phyloP scores from a whole-genome alignment of 805 yeast species.

The Suhomyces canberraensis region DNA sequence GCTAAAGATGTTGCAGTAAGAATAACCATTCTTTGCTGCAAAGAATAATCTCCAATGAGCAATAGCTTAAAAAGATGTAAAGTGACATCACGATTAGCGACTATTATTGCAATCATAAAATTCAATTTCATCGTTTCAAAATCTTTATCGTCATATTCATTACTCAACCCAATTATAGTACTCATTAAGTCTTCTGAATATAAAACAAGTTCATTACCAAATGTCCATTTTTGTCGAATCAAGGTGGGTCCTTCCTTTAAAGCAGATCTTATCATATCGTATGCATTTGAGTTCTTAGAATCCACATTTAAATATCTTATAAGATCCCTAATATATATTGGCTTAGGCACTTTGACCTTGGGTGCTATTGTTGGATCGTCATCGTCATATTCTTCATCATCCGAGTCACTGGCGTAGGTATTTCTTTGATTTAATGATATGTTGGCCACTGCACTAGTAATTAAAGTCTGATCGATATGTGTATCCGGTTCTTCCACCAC shows the following conservation, averaged over 20 bases:
- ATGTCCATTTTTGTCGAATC: constrained; percentile 58
- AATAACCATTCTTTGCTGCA: constrained; percentile 72
- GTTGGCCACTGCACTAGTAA: background rate
- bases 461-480: background rate
- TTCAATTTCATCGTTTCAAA: constrained; percentile 69
- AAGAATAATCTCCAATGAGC: constrained; percentile 70
- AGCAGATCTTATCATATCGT: constrained; percentile 48
- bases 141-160: constrained; percentile 51
- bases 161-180: constrained; percentile 50
- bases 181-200: constrained; percentile 55
- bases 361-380: constrained; percentile 45
- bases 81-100: constrained; percentile 45
- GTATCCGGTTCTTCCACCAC: constrained; percentile 1
- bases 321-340: constrained; percentile 73
- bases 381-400: constrained; percentile 58
- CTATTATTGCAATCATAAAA: constrained; percentile 61
- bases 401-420: background rate
- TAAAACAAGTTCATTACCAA: constrained; percentile 58
- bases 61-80: constrained; percentile 46
- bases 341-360: constrained; percentile 38
- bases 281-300: constrained; percentile 43
- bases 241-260: constrained; percentile 54
- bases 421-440: background rate
- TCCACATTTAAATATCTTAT: constrained; percentile 51
- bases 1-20: constrained; percentile 67